Evolutionary conservation across 495 filamentous ascomycete genomes (phyloP).

Genomic region (Tuber microsphaerosporum): DNA sequence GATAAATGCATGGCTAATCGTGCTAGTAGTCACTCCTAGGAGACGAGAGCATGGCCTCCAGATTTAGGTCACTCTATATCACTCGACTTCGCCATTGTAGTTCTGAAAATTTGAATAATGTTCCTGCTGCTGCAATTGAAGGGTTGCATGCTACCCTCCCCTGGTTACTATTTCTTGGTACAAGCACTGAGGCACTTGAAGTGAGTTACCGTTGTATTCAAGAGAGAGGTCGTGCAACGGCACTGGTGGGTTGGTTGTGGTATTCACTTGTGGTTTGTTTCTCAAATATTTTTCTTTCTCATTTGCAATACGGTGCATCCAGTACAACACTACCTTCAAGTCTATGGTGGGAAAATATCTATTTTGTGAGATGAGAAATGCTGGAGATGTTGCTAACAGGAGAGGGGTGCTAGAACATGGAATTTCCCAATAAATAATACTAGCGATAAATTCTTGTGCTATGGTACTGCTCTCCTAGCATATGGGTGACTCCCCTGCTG

Average conservation of each 20-base stretch:
- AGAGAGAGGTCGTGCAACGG: neutral
- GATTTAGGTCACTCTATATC: neutral
- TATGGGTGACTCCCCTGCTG: neutral
- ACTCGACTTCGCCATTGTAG: neutral
- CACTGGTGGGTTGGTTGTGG: neutral
- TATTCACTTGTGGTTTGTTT: neutral
- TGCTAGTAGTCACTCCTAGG: neutral
- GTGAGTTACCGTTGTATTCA: neutral
- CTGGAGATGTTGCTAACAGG: neutral
- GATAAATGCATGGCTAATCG: neutral
- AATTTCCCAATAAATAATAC: neutral
- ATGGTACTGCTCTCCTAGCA: too few species aligned
- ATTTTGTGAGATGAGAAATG: neutral
- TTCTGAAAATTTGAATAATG: too few species aligned
- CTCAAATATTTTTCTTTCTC: neutral
- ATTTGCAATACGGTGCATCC: neutral
- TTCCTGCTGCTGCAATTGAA: neutral
- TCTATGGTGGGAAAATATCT: neutral
- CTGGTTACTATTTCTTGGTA: neutral
- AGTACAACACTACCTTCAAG: neutral
- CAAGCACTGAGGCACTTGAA: neutral
- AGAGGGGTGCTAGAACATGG: neutral
- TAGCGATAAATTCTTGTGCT: neutral
- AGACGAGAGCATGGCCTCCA: neutral
- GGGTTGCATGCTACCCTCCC: neutral